These are phyloP conservation scores for Cetradonia linearis DNA, from an alignment of 495 filamentous ascomycete genomes.

Conservation along the genomic window DNA sequence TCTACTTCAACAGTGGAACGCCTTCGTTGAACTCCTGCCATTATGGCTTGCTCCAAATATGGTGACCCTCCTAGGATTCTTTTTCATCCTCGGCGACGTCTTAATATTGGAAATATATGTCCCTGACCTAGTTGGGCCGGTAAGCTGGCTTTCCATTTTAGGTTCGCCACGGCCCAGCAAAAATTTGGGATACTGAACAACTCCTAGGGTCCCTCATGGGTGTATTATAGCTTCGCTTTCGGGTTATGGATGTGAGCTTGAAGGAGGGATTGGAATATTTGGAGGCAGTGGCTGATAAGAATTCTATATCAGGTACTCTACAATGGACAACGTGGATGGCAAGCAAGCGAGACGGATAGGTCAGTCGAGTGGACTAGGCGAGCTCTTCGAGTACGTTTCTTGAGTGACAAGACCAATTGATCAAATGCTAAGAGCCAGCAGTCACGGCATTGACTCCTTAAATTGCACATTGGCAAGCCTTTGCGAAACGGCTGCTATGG, in stretches of 20 bases:
- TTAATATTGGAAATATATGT: conserved; percentile 67
- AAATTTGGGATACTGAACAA: conserved; percentile 25
- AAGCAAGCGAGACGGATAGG: conserved; percentile 94
- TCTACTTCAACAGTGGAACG: conserved; percentile 69
- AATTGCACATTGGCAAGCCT: conserved; percentile 91
- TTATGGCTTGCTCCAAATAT: conserved; percentile 96
- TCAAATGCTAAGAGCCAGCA: conserved; percentile 24
- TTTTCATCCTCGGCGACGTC: conserved; percentile 84
- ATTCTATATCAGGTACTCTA: conserved; percentile 60
- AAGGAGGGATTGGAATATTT: background rate
- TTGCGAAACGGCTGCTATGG: conserved; percentile 84
- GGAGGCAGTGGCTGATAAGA: conserved; percentile 20
- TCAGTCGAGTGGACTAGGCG: conserved; percentile 86
- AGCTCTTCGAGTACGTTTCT: conserved; percentile 75
- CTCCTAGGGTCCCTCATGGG: conserved; percentile 67
- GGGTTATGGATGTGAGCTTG: conserved; percentile 75
- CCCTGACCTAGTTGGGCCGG: conserved; percentile 86
- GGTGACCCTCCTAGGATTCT: conserved; percentile 91
- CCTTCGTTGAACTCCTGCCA: conserved; percentile 82
- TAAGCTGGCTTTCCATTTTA: conserved; percentile 34
- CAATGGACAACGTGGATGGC: conserved; percentile 96
- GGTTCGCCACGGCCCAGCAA: background rate
- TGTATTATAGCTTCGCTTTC: conserved; percentile 90
- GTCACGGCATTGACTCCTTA: conserved; percentile 92
- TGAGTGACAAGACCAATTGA: conserved; percentile 23